Evolutionary conservation across 495 filamentous ascomycete species (phyloP).

Genomic region (Hypoxylon crocopeplum): DNA sequence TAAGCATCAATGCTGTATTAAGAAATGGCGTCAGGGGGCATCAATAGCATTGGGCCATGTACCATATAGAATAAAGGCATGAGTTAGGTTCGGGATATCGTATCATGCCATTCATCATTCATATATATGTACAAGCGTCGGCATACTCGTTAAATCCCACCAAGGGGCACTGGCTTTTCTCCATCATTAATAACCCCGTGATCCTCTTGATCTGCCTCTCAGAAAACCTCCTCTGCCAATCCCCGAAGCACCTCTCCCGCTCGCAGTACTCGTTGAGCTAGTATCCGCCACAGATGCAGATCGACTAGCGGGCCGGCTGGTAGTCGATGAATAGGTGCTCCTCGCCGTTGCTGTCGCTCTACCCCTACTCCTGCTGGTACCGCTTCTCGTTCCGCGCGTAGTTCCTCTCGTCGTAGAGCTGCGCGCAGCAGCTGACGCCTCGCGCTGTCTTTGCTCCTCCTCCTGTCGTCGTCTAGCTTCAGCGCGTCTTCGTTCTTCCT

Average conservation of each 20-base stretch:
- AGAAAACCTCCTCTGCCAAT: constrained; percentile 54
- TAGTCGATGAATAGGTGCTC: too few species aligned
- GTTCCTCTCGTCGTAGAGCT: constrained; percentile 29
- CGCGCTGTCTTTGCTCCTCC: constrained; percentile 68
- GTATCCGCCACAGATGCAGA: constrained; percentile 34
- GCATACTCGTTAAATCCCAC: not conserved
- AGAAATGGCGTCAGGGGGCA: not conserved
- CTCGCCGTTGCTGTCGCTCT: constrained; percentile 10
- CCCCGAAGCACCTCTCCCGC: constrained; percentile 45
- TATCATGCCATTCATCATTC: constrained; percentile 12
- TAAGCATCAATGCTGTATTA: not conserved
- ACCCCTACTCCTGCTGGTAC: constrained; percentile 33
- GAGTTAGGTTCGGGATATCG: too few species aligned
- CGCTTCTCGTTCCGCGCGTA: constrained; percentile 36
- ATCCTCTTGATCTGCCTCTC: constrained; percentile 37
- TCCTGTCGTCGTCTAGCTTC: constrained; percentile 73
- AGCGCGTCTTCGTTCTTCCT: constrained; percentile 77
- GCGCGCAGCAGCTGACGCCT: constrained; percentile 49
- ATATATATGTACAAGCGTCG: constrained; percentile 1
- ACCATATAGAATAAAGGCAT: too few species aligned
- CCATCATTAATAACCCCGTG: constrained; percentile 41
- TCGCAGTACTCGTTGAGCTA: constrained; percentile 42
- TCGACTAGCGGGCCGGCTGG: too few species aligned
- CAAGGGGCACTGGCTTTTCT: constrained; percentile 19
- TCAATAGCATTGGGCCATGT: too few species aligned